Evolutionary conservation across 2,329 filamentous ascomycete genomes (phyloP), one percentile per base, ranked within the genome.

Genomic region (Tolypocladium guangdongense): DNA sequence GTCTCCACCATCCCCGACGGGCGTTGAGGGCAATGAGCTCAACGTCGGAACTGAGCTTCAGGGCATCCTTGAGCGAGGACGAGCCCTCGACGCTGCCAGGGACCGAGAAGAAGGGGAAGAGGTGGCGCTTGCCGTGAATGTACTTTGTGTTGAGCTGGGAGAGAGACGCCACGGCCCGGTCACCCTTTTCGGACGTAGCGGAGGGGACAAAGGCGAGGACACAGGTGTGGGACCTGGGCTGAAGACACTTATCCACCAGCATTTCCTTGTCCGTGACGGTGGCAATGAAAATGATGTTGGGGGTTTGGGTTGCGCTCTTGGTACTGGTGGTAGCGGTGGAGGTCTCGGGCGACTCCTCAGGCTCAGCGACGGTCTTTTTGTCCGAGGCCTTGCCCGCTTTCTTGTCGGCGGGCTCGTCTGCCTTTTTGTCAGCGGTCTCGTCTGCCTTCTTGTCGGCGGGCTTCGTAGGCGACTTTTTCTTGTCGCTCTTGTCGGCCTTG

Each of bases 81-180:
- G 63, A 55, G 3, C 63, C 63, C 2, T 66, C 66, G 33, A 69
- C 58, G 38, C 77, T 73, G 43, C 74, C 74, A 14, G 88, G 80
- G 0, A 97, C 76, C 50, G 84, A 82, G 66, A 86, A 92, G 70
- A 96, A 87, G 27, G 91, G 90, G 74, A 97, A 95, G 1, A 91
- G 72, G 54, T 84, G 82, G 35, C 81, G 80, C 52, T 84, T 77
- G 49, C 78, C 77, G 58, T 82, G 75, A 36, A 79, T 73, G 64
- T 95, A 83, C 71, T 91, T 95, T 68, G 86, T 81, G 51, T 85
- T 82, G 52, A 96, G 78, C 52, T 90, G 81, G 2, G 86, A 81
- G 4, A 96, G 76, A 30, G 80, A 81, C 22, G 72, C 67, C 3
- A 91, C 72, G 20, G 78, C 83, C 59, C 80, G 75, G 53, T 77